Evolutionary conservation across 495 filamentous ascomycete species (phyloP), one percentile per base, ranked within the genome.

Genomic region (Aspergillus cristatus): DNA sequence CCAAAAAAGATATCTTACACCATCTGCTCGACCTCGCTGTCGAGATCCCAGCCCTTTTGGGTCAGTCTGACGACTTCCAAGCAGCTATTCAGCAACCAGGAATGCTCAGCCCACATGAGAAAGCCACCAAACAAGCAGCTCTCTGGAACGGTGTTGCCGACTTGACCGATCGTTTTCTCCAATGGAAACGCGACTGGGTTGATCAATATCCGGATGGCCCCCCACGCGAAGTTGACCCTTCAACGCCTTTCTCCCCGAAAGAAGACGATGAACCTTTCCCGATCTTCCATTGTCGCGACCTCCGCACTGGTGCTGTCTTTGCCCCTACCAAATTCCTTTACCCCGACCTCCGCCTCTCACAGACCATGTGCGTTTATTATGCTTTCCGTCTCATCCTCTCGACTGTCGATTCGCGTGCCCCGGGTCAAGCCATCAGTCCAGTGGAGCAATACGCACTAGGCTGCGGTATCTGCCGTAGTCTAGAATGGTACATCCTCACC

Each of bases 301-400:
- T 63, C 6, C 63, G 57, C 26, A 69, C 63, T 1, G 63, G 63
- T 11, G 54, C 51, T 2, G 46, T 51, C 13, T 53, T 59, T n/a
- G 43, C 41, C 12, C 55, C 65, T 8, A 57, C 60, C n/a, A 56
- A 50, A 38, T 50, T 64, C 24, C 38, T 45, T 22, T 69, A 67
- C 32, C 63, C 65, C 0, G 57, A 67, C 34, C 48, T 67, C 6
- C 60, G 62, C 7, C 51, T 69, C 12, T 54, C 63, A 11, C 65
- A 69, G 33, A 61, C 61, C 12, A 65, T 69, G 61, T 65, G 59
- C 38, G 26, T 67, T 0, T 69, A 69, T 32, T 65, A 58, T 34
- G 35, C 56, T 14, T 40, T 53, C 6, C 55, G 55, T 7, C 47
- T 69, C 5, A 50, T 69, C 12, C 40, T 69, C 3, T 69, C 65